Evolutionary conservation across 2,329 filamentous ascomycete genomes (phyloP).

Genomic region (Botrytis cinerea): DNA sequence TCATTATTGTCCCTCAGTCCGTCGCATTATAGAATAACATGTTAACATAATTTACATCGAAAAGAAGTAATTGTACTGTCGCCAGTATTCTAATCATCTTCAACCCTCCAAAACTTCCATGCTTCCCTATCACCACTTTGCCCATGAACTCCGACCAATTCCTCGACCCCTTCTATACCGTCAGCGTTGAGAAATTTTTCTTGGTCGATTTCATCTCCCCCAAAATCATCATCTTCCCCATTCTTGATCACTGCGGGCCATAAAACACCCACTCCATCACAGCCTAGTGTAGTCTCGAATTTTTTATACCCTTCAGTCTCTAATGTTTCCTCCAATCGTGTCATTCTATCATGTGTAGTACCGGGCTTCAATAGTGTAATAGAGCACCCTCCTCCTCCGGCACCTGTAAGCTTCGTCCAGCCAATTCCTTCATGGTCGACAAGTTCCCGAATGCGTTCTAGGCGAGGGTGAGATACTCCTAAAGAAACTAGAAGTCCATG

Average conservation of each 20-base stretch:
- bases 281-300: conserved; percentile 87
- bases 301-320: conserved; percentile 73
- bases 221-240: conserved; percentile 73
- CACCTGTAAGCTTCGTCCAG: conserved; percentile 96
- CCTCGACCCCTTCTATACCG: conserved; percentile 82
- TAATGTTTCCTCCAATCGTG: conserved; percentile 65
- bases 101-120: conserved; percentile 84
- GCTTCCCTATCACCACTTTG: conserved; percentile 69
- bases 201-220: conserved; percentile 89
- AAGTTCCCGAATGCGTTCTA: conserved; percentile 88
- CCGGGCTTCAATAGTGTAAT: conserved; percentile 83
- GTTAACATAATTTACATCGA: conserved; percentile 21
- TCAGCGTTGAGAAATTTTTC: conserved; percentile 84
- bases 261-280: conserved; percentile 90
- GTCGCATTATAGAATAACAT: conserved; percentile 13
- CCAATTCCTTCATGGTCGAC: conserved; percentile 87
- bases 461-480: conserved; percentile 89
- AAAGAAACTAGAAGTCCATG: conserved; percentile 89
- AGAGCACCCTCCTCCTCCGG: conserved; percentile 92
- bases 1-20: conserved; percentile 2
- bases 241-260: conserved; percentile 92
- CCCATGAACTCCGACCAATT: conserved; percentile 77
- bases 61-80: conserved; percentile 27
- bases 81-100: conserved; percentile 42
- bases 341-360: conserved; percentile 56